Conservation (phyloP, 2,329 filamentous ascomycete genomes). For the Camillea tinctor region DNA sequence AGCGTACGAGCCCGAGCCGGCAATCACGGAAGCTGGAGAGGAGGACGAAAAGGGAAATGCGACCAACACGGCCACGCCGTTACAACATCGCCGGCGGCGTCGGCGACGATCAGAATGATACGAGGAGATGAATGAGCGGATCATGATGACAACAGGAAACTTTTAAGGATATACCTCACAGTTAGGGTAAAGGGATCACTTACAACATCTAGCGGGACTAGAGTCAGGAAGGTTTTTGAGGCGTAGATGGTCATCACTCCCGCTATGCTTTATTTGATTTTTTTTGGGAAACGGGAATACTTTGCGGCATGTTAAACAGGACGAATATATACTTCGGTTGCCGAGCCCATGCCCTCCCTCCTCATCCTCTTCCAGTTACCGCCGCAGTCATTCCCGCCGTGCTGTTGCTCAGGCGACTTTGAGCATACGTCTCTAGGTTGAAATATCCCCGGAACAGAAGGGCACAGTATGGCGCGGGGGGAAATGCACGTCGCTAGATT, state of each 20-base stretch:
- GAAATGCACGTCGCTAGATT: background rate
- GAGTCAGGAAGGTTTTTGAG: background rate
- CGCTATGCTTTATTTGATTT: background rate
- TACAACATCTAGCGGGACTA: background rate
- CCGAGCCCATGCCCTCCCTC: background rate
- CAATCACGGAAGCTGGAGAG: background rate
- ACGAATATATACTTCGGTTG: background rate
- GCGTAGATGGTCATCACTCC: background rate
- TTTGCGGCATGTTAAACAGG: background rate
- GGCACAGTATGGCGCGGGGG: too few relatives aligned
- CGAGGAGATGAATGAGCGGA: background rate
- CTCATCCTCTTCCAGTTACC: background rate
- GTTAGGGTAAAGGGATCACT: background rate
- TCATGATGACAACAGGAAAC: background rate
- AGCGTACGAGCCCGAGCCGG: background rate
- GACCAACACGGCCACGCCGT: background rate
- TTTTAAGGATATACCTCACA: background rate
- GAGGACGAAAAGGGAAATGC: background rate
- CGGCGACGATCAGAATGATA: background rate
- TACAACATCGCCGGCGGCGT: background rate
- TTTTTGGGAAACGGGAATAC: background rate
- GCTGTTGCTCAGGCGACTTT: background rate
- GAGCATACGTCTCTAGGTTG: too few relatives aligned
- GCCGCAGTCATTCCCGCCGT: background rate
- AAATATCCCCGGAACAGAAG: too few relatives aligned